Conservation (phyloP, 2,329 filamentous ascomycete genomes). For the Lasiodiplodia gonubiensis region DNA sequence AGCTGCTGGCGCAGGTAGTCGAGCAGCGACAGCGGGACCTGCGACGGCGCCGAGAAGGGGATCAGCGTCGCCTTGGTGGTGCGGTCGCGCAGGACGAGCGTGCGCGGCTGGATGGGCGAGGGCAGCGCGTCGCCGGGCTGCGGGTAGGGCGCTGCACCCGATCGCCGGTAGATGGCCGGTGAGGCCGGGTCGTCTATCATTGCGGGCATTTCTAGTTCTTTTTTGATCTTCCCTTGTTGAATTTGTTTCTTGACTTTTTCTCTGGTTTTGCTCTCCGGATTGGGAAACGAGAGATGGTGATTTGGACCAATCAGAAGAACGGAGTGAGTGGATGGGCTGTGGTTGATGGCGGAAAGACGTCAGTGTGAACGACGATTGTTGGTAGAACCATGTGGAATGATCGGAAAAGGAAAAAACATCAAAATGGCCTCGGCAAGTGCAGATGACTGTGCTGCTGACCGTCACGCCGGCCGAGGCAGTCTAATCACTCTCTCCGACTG, state of each 20-base stretch:
- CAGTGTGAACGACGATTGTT: neutral
- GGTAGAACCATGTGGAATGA: neutral
- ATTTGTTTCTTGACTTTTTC: neutral
- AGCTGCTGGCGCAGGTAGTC: slow-evolving; percentile 82
- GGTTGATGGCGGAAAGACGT: neutral
- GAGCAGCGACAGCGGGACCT: slow-evolving; percentile 77
- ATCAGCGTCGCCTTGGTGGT: slow-evolving; percentile 84
- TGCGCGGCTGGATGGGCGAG: slow-evolving; percentile 70
- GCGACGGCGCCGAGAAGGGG: slow-evolving; percentile 76
- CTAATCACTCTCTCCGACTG: neutral
- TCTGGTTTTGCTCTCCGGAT: neutral
- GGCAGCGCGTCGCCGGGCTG: slow-evolving; percentile 69
- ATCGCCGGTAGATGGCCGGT: slow-evolving; percentile 72
- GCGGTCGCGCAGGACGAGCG: slow-evolving; percentile 82
- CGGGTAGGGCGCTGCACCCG: slow-evolving; percentile 70
- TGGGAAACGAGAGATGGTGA: neutral
- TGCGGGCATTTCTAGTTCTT: slow-evolving; percentile 66
- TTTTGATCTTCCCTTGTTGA: neutral
- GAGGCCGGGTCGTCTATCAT: slow-evolving; percentile 78
- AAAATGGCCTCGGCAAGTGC: neutral
- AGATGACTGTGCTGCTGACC: neutral
- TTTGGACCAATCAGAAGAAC: neutral
- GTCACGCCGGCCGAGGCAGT: neutral
- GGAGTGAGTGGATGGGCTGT: neutral
- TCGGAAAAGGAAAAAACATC: neutral